Conservation (phyloP, 176 grass and related monocot species). For the Carex scoparia region DNA sequence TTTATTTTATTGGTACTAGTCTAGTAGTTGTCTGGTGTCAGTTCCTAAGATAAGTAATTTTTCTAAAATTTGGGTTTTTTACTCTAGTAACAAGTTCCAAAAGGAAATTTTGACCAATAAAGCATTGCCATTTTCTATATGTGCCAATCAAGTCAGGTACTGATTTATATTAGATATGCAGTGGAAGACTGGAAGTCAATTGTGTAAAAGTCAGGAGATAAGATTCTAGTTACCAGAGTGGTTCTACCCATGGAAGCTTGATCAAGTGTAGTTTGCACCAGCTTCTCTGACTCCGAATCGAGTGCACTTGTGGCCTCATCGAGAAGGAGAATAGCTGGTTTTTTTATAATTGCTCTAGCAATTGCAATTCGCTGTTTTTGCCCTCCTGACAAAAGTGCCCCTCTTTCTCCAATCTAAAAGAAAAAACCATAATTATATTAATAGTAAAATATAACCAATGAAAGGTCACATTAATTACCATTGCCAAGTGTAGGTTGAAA, state of each 20-base stretch:
- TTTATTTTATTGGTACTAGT: neutral
- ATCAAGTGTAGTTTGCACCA: conserved; percentile 87
- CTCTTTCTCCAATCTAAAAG: conserved; percentile 87
- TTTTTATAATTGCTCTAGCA: conserved; percentile 86
- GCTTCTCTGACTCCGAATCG: conserved; percentile 92
- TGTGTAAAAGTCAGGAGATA: neutral
- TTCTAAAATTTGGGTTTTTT: neutral
- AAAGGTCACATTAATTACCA: neutral
- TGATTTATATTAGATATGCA: neutral
- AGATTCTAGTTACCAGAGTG: conserved; percentile 51
- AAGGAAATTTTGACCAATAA: neutral
- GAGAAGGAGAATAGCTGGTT: conserved; percentile 86
- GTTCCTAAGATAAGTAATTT: neutral
- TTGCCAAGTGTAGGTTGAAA: neutral
- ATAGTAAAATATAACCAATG: neutral
- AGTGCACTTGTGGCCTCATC: conserved; percentile 98
- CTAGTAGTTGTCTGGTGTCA: neutral
- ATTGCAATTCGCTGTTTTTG: conserved; percentile 98
- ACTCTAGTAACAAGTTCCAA: neutral
- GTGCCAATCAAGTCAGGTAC: neutral
- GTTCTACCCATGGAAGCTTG: conserved; percentile 99
- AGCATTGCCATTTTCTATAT: neutral
- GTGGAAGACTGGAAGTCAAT: neutral
- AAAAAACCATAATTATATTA: neutral
- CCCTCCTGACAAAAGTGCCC: conserved; percentile 76